Base-by-base conservation (phyloP, 2,329 filamentous ascomycete genomes). In the Arachnomyces sp. region DNA sequence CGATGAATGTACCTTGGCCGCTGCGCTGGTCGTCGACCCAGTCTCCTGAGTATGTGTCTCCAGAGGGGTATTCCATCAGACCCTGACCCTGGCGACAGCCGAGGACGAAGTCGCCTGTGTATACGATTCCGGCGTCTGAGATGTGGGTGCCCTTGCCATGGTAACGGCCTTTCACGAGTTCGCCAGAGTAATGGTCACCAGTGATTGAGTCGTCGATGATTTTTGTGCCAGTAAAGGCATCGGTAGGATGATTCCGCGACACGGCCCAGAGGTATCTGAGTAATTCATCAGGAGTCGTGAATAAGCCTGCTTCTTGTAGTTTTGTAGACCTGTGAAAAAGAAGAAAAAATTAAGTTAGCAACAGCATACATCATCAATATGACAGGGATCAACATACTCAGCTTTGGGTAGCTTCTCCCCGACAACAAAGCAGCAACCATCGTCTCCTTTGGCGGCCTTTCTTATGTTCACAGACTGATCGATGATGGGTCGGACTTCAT, bases 111-210 rank as follows among this genome's bases (percentile, higher is more conserved):
- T 66, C 58, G 13, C 78, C 78, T 12, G 59, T 62, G 55, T 81
- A 82, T 16, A 67, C 69, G 39, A 75, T 70, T 34, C 74, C 77
- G 17, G 66, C 68, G 45, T 72, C 67, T 28, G 65, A 65, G 48
- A 78, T 72, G 46, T 71, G 66, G 17, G 67, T 72, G 38, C 75
- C 75, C 15, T 66, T 59, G 35, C 78, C 78, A 50, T 80, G 76
- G 43, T 64, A 68, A 37, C 66, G 65, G 16, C 67, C 67, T 37
- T 68, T 70, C 12, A 66, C 60, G 39, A 74, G 65, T 4, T 69
- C 63, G 38, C 77, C 77, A 36, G 67, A 68, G 59, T 77, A 80
- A 56, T 70, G 76, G 38, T 78, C 70, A 2, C 67, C 67, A 5
- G 69, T 73, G 47, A 77, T 75, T 38, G 72, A 70, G 46, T 63